Evolutionary conservation across 768 basidiomycete genomes (phyloP).

Genomic region (Suillus americanus): DNA sequence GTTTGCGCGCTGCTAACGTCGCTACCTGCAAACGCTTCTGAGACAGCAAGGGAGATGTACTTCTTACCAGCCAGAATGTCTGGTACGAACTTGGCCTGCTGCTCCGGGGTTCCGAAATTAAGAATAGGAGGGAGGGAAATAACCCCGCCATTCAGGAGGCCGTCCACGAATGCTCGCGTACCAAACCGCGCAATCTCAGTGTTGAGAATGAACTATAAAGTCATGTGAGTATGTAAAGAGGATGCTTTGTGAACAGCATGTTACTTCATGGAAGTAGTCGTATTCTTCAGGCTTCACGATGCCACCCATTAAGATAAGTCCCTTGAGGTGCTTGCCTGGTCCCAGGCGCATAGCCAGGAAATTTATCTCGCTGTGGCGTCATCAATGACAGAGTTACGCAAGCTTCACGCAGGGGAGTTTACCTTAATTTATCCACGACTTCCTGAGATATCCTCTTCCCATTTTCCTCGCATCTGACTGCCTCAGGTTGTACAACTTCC

Average conservation of each 20-base stretch:
- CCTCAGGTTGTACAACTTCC: conserved; percentile 74
- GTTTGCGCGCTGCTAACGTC: conserved; percentile 85
- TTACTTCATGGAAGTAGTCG: conserved; percentile 91
- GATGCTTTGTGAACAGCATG: conserved; percentile 5
- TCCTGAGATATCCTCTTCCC: conserved; percentile 85
- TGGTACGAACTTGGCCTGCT: conserved; percentile 69
- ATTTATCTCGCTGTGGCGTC: conserved; percentile 60
- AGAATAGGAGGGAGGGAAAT: conserved; percentile 89
- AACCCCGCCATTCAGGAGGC: conserved; percentile 75
- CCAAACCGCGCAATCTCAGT: conserved; percentile 83
- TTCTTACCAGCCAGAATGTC: conserved; percentile 78
- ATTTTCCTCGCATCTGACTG: conserved; percentile 75
- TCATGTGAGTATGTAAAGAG: conserved; percentile 1
- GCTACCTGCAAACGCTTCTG: conserved; percentile 91
- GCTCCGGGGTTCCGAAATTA: conserved; percentile 80
- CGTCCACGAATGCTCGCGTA: conserved; percentile 86
- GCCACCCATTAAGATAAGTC: conserved; percentile 74
- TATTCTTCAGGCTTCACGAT: conserved; percentile 79
- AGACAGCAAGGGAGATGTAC: conserved; percentile 87
- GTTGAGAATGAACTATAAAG: conserved; percentile 65
- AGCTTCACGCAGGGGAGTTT: background rate
- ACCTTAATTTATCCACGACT: conserved; percentile 85
- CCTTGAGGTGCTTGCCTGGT: conserved; percentile 85
- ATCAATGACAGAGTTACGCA: background rate
- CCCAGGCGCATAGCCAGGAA: conserved; percentile 90